phyloP scores from a whole-genome alignment of 495 filamentous ascomycete genomes.

The Parathielavia appendiculata region DNA sequence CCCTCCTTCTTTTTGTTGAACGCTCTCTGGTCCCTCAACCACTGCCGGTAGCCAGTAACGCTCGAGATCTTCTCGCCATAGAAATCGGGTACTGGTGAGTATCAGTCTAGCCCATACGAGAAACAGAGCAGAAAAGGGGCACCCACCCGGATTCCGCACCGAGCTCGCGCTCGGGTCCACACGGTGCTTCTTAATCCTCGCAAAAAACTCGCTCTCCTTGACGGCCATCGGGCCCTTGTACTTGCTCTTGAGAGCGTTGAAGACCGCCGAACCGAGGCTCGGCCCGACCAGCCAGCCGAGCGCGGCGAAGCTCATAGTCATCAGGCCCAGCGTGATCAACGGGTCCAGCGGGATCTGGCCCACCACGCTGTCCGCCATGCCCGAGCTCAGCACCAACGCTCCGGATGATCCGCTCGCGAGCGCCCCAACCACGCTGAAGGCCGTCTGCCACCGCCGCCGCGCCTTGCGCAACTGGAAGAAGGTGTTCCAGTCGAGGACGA shows the following conservation, averaged over 20 bases:
- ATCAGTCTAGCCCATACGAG: background rate
- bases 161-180: slow-evolving; percentile 69
- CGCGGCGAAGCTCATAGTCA: slow-evolving; percentile 64
- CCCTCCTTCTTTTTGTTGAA: slow-evolving; percentile 82
- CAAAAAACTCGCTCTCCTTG: slow-evolving; percentile 92
- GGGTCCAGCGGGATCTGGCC: slow-evolving; percentile 74
- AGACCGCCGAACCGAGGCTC: slow-evolving; percentile 67
- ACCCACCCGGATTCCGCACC: slow-evolving; percentile 54
- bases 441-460: slow-evolving; percentile 76
- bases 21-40: slow-evolving; percentile 96
- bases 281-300: slow-evolving; percentile 85
- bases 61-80: slow-evolving; percentile 95
- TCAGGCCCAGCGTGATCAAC: slow-evolving; percentile 72
- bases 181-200: slow-evolving; percentile 77
- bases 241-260: slow-evolving; percentile 62
- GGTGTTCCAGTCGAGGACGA: slow-evolving; percentile 75
- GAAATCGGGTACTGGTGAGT: slow-evolving; percentile 52
- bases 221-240: slow-evolving; percentile 61
- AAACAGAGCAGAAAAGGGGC: background rate
- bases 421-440: slow-evolving; percentile 62
- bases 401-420: slow-evolving; percentile 54
- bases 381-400: slow-evolving; percentile 56
- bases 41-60: slow-evolving; percentile 82
- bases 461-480: slow-evolving; percentile 87
- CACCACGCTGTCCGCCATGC: slow-evolving; percentile 63